These are phyloP conservation scores for Cyberlindnera bimundalis DNA, from an alignment of 805 yeast species.

Conservation along the genomic window DNA sequence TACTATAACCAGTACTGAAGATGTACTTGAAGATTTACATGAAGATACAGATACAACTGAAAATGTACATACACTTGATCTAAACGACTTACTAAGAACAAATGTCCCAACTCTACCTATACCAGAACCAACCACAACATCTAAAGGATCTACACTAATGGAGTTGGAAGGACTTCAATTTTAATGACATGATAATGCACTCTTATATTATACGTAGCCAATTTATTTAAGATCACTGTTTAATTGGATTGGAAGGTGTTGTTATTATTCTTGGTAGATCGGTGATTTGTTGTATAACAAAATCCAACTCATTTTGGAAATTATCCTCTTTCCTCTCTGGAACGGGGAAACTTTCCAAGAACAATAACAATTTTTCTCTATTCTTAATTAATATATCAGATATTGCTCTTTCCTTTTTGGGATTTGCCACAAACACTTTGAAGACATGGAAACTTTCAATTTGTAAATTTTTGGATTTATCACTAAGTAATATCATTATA, in stretches of 20 bases:
- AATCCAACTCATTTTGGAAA: slow-evolving; percentile 76
- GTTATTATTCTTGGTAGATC: slow-evolving; percentile 57
- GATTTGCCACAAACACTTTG: slow-evolving; percentile 95
- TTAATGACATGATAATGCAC: too few relatives aligned
- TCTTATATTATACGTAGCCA: too few relatives aligned
- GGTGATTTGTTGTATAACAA: slow-evolving; percentile 70
- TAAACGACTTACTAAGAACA: slow-evolving; percentile 1
- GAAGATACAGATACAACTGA: neutral
- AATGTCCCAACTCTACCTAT: neutral
- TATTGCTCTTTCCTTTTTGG: slow-evolving; percentile 77
- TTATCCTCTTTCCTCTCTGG: slow-evolving; percentile 57
- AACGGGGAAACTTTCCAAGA: slow-evolving; percentile 62
- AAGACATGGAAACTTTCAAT: slow-evolving; percentile 89
- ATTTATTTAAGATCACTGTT: neutral
- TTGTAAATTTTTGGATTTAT: slow-evolving; percentile 85
- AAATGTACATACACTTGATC: neutral
- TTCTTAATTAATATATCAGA: slow-evolving; percentile 81
- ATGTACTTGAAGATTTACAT: neutral
- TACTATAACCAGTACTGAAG: too few relatives aligned
- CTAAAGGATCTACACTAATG: slow-evolving; percentile 5
- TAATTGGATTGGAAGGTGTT: neutral
- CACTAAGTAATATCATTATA: slow-evolving; percentile 82
- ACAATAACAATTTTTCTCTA: slow-evolving; percentile 68
- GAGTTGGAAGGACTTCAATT: slow-evolving; percentile 22
- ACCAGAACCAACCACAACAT: neutral